Conservation (phyloP, 371 early-diverging fungal genomes). For the Spraguea lophii region DNA sequence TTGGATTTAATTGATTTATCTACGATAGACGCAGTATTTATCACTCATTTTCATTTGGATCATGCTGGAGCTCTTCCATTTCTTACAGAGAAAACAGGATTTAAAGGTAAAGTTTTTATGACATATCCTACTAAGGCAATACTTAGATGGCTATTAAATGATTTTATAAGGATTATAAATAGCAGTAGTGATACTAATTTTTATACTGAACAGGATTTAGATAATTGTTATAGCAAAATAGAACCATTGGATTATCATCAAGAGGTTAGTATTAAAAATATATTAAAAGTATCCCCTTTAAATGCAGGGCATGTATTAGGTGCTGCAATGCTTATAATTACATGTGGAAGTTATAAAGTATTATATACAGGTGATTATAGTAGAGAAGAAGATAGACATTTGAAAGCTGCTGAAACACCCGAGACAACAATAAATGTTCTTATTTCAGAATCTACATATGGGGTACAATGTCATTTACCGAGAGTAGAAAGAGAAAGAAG, state of each 20-base stretch:
- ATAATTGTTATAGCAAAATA: constrained; percentile 69
- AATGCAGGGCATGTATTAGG: constrained; percentile 99
- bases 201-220: constrained; percentile 77
- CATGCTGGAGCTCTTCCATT: constrained; percentile 97
- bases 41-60: constrained; percentile 96
- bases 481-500: constrained; percentile 75
- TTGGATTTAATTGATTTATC: constrained; percentile 84
- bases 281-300: constrained; percentile 77
- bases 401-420: constrained; percentile 89
- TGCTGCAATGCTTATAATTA: constrained; percentile 96
- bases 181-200: constrained; percentile 67
- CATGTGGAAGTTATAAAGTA: constrained; percentile 76
- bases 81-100: constrained; percentile 82
- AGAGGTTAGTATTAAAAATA: constrained; percentile 77
- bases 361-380: constrained; percentile 98
- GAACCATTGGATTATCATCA: constrained; percentile 82
- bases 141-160: constrained; percentile 83
- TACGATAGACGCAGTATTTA: constrained; percentile 69
- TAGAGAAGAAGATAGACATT: constrained; percentile 94
- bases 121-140: constrained; percentile 98
- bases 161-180: constrained; percentile 57
- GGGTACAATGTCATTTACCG: constrained; percentile 87
- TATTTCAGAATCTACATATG: constrained; percentile 93
- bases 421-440: constrained; percentile 64
- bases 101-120: constrained; percentile 95